Conservation (phyloP, 495 filamentous ascomycete genomes). For the Neurospora sp. region DNA sequence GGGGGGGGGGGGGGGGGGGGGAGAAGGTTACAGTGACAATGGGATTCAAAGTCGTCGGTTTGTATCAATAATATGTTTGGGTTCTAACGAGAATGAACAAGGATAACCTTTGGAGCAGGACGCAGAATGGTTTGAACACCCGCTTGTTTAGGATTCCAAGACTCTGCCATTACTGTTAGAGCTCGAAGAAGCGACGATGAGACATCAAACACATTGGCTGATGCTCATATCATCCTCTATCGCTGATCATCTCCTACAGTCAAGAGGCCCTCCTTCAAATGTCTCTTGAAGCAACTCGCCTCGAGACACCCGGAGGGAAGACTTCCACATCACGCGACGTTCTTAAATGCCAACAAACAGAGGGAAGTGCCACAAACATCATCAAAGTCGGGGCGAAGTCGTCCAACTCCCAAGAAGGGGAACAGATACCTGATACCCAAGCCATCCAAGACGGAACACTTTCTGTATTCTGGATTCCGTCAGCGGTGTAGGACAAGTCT, state of each 20-base stretch:
- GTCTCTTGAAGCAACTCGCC: background rate
- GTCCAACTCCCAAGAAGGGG: background rate
- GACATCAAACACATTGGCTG: background rate
- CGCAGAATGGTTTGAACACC: background rate
- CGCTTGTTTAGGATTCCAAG: background rate
- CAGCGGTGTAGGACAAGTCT: background rate
- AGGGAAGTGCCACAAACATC: background rate
- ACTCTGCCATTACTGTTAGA: background rate
- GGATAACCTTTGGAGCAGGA: background rate
- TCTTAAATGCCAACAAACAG: background rate
- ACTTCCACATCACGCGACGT: background rate
- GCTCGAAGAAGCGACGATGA: background rate
- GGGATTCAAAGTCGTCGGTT: background rate
- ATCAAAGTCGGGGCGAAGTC: background rate
- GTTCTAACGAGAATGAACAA: background rate
- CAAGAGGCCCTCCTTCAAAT: rapidly evolving
- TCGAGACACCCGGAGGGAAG: background rate
- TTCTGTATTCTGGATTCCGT: background rate
- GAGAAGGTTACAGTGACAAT: background rate
- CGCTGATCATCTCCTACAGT: background rate
- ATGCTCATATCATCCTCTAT: background rate
- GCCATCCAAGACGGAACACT: background rate
- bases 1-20: too few species aligned
- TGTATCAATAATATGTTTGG: background rate
- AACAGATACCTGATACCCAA: background rate